phyloP scores from a whole-genome alignment of 768 basidiomycete genomes.

The Hericium rajendrae region DNA sequence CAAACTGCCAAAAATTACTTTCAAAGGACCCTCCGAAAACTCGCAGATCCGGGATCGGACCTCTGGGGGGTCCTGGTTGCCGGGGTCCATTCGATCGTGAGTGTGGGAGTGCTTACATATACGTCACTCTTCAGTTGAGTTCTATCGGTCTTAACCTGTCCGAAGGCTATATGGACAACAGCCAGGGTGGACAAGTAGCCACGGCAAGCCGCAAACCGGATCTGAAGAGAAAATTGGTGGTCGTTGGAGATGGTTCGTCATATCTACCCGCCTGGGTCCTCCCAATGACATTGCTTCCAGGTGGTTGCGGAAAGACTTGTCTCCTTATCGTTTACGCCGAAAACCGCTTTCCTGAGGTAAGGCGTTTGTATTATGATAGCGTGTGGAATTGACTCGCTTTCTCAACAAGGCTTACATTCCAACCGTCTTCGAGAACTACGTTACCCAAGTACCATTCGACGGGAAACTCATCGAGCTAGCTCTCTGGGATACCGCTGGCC shows the following conservation, averaged over 20 bases:
- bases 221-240: slow-evolving; percentile 79
- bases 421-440: slow-evolving; percentile 92
- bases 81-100: slow-evolving; percentile 8
- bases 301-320: slow-evolving; percentile 90
- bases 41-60: too few relatives aligned
- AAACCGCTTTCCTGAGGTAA: slow-evolving; percentile 91
- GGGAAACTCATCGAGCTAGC: slow-evolving; percentile 89
- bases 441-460: slow-evolving; percentile 78
- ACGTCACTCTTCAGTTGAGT: too few relatives aligned
- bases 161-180: slow-evolving; percentile 5
- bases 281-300: slow-evolving; percentile 25
- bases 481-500: slow-evolving; percentile 97
- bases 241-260: slow-evolving; percentile 72
- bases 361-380: slow-evolving; percentile 18
- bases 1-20: too few relatives aligned
- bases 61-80: too few relatives aligned
- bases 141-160: too few relatives aligned
- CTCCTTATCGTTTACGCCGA: slow-evolving; percentile 94
- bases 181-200: slow-evolving; percentile 2
- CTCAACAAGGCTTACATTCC: slow-evolving; percentile 73
- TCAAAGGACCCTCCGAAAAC: too few relatives aligned
- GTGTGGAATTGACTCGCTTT: slow-evolving; percentile 5
- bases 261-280: slow-evolving; percentile 19
- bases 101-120: too few relatives aligned
- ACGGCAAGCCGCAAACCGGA: slow-evolving; percentile 50